These are phyloP conservation scores for Aspergillus asperescens DNA, from an alignment of 495 filamentous ascomycete genomes.

Conservation along the genomic window DNA sequence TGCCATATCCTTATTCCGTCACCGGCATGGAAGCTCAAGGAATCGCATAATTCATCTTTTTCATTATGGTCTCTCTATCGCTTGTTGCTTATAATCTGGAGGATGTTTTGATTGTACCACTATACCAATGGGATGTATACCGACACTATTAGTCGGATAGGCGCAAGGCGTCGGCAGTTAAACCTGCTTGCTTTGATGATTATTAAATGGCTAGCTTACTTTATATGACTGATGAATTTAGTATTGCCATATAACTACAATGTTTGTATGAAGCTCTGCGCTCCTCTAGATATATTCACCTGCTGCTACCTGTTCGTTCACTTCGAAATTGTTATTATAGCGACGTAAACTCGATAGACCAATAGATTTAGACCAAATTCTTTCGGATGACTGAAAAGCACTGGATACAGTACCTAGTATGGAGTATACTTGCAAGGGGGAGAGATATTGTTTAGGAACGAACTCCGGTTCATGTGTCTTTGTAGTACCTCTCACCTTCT, in stretches of 20 bases:
- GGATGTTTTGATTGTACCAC: constrained; percentile 12
- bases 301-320: too few relatives aligned
- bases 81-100: background rate
- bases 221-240: constrained; percentile 4
- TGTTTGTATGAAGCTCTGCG: too few relatives aligned
- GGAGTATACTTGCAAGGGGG: too few relatives aligned
- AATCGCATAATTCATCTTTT: constrained; percentile 23
- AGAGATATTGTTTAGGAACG: too few relatives aligned
- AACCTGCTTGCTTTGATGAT: background rate
- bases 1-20: constrained; percentile 57
- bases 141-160: background rate
- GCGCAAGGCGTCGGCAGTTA: constrained; percentile 9
- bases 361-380: too few relatives aligned
- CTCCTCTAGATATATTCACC: too few relatives aligned
- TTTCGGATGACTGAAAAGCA: too few relatives aligned
- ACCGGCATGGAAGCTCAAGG: constrained; percentile 39
- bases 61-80: background rate
- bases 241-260: background rate
- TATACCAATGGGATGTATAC: constrained; percentile 15
- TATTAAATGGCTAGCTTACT: background rate
- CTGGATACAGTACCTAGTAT: too few relatives aligned
- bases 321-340: too few relatives aligned
- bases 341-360: too few relatives aligned
- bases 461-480: too few relatives aligned
- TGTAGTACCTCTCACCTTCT: too few relatives aligned